These are phyloP conservation scores for Dothistroma pini DNA, from an alignment of 2,329 filamentous ascomycete species.

Conservation along the genomic window DNA sequence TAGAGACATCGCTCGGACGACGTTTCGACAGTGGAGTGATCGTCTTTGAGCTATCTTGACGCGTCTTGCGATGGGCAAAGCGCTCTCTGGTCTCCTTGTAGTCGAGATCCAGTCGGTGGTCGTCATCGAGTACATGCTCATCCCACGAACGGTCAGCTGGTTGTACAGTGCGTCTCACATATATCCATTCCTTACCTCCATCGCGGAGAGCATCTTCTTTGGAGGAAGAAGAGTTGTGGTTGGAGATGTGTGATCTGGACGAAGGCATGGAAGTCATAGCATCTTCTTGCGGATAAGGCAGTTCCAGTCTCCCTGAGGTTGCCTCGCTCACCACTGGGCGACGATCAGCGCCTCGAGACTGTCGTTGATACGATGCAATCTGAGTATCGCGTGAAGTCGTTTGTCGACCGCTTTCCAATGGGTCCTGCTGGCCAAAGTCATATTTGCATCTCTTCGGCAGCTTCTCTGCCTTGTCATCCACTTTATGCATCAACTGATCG, in stretches of 20 bases:
- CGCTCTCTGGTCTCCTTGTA: slow-evolving; percentile 13
- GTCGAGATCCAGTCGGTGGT: slow-evolving; percentile 2
- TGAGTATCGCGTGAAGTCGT: not conserved
- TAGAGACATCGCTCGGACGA: slow-evolving; percentile 20
- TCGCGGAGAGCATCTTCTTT: not conserved
- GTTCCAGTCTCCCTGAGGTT: not conserved
- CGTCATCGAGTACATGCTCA: not conserved
- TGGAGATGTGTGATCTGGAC: slow-evolving; percentile 10
- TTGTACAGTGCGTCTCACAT: slow-evolving; percentile 12
- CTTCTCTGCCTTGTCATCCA: not conserved
- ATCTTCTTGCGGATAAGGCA: slow-evolving; percentile 10
- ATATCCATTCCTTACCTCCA: slow-evolving; percentile 16
- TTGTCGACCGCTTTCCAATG: not conserved
- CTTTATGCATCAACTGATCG: not conserved
- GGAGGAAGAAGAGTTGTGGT: not conserved
- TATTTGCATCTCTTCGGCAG: not conserved
- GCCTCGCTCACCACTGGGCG: not conserved
- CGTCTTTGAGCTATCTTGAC: not conserved
- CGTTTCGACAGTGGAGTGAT: slow-evolving; percentile 1
- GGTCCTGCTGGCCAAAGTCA: not conserved
- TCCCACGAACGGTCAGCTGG: not conserved
- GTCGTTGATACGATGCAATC: not conserved
- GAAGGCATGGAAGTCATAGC: slow-evolving; percentile 11
- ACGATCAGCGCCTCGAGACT: not conserved
- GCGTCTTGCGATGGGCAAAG: slow-evolving; percentile 7